These are phyloP conservation scores for Lactifluus hygrophoroides DNA, from an alignment of 768 basidiomycete species.

Conservation along the genomic window DNA sequence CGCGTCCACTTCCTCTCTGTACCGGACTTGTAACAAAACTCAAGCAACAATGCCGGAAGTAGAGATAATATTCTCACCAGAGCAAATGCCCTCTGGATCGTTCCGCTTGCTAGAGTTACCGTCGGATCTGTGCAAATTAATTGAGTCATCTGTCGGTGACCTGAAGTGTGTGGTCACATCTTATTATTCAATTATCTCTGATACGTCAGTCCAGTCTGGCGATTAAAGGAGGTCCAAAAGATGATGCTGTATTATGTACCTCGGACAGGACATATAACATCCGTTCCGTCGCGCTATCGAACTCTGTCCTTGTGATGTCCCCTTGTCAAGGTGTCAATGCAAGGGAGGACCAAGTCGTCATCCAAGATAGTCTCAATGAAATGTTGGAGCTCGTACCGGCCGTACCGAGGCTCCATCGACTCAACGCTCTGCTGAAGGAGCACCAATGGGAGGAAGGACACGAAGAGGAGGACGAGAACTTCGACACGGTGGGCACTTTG, in stretches of 20 bases:
- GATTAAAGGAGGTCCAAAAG: slow-evolving; percentile 77
- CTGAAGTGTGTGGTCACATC: slow-evolving; percentile 1
- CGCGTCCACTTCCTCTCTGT: neutral
- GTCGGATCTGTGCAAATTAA: slow-evolving; percentile 50
- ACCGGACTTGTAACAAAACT: neutral
- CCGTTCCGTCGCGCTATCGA: slow-evolving; percentile 83
- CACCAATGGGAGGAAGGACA: slow-evolving; percentile 61
- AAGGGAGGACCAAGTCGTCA: slow-evolving; percentile 42
- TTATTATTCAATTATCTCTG: slow-evolving; percentile 15
- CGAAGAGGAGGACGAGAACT: slow-evolving; percentile 38
- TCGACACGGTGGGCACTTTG: slow-evolving; percentile 22
- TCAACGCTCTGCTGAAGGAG: slow-evolving; percentile 52
- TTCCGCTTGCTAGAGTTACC: slow-evolving; percentile 71
- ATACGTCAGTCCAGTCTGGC: slow-evolving; percentile 9
- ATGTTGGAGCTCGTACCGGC: slow-evolving; percentile 72
- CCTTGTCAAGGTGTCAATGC: slow-evolving; percentile 29
- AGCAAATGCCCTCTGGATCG: slow-evolving; percentile 41
- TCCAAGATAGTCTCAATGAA: slow-evolving; percentile 75
- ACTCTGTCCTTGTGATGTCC: slow-evolving; percentile 73
- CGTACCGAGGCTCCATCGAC: slow-evolving; percentile 69
- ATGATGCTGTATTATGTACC: slow-evolving; percentile 90
- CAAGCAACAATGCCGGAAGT: slow-evolving; percentile 34
- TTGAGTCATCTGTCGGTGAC: slow-evolving; percentile 40
- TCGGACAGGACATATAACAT: slow-evolving; percentile 68
- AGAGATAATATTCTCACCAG: slow-evolving; percentile 44